Base-by-base conservation (phyloP, 768 basidiomycete species). In the Mycena floridula region DNA sequence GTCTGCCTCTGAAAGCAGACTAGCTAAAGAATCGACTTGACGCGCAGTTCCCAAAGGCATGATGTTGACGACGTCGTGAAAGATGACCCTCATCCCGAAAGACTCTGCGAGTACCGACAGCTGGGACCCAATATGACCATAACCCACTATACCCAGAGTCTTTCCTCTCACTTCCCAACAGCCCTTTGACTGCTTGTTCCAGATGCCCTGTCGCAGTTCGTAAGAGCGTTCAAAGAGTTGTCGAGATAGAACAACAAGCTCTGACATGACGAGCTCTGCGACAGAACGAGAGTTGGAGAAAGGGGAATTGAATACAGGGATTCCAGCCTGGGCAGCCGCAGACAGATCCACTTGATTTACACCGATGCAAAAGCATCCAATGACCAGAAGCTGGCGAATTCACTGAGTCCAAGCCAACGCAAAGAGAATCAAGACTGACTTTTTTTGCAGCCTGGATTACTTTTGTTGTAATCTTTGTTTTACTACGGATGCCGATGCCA, bases 291-390 rank as follows among this genome's bases (percentile, higher is more conserved):
- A 98, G 72, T 96, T 98, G 60, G 91, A 94, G 69, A 94, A 95
- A 26, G 96, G 96, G 5, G 96, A 98, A 65, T 99, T 99, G 76
- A 99, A 99, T 44, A 99, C 95, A 23, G 95, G 91, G 52, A 99
- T 87, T 47, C 96, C 96, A 42, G 88, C 81, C 43, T 79, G 79
- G 26, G 86, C 81, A 21, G 94, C 92, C 3, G 86, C 81, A 40
- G 60, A 48, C 37, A 99, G 82, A 60, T 97, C 93, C 52, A 98
- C 96, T 65, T 98, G 96, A 66, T 98, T 98, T 43, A 91, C 94
- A 41, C 96, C 96, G 52, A 99, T 99, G 68, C 96, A 99, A 77
- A 99, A 99, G 65, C 96, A 99, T 9, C 96, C 95, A 50, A 98
- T 91, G 58, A 85, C 89, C 11, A 97, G 77, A 37, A 99, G 85